These are phyloP conservation scores for Tulasnella sp. DNA, from an alignment of 768 basidiomycete species.

Conservation along the genomic window DNA sequence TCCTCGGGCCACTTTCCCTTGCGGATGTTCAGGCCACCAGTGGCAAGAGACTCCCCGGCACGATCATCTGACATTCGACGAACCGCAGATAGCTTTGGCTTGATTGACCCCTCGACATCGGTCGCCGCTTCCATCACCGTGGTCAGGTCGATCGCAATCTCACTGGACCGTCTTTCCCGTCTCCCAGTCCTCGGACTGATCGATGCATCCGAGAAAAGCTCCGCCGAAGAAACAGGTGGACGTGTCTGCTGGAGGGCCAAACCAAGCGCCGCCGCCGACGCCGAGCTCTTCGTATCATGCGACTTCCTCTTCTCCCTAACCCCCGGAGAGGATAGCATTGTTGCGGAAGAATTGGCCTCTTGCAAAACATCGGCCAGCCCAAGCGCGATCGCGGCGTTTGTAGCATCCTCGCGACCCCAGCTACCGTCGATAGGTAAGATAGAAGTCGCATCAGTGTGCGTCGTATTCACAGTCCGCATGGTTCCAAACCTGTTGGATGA, in stretches of 20 bases:
- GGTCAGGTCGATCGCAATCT: constrained; percentile 49
- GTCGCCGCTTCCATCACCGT: constrained; percentile 54
- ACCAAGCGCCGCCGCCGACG: neutral
- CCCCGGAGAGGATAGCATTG: neutral
- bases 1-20: constrained; percentile 82
- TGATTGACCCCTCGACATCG: constrained; percentile 10
- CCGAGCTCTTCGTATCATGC: neutral
- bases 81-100: neutral
- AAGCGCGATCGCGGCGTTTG: neutral
- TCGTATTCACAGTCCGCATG: constrained; percentile 70
- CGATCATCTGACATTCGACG: constrained; percentile 4
- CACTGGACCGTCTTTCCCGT: constrained; percentile 56
- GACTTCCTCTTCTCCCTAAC: neutral
- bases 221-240: constrained; percentile 1
- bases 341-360: neutral
- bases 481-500: constrained; percentile 55
- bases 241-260: constrained; percentile 1
- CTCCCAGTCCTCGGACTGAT: neutral
- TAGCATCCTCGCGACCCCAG: constrained; percentile 15
- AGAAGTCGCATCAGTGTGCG: constrained; percentile 72
- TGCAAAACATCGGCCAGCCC: neutral
- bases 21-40: constrained; percentile 42
- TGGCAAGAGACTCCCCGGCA: neutral
- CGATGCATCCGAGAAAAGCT: neutral
- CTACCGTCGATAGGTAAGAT: constrained; percentile 25